Evolutionary conservation across 495 filamentous ascomycete genomes (phyloP), one percentile per base, ranked within the genome.

Genomic region (Talaromyces ruber): DNA sequence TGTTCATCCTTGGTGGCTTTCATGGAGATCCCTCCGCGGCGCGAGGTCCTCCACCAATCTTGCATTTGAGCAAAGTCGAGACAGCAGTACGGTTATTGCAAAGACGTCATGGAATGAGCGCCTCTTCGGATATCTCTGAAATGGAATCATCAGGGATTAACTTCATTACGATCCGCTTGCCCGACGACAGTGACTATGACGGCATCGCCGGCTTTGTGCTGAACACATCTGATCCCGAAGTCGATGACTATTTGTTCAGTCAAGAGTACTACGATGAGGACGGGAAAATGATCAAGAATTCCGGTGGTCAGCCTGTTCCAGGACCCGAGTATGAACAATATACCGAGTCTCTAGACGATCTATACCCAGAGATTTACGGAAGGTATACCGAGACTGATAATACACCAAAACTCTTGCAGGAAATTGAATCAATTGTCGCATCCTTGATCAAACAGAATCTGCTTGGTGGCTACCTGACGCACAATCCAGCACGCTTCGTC

Each of bases 401-500:
- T 66, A 66, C 79, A 50, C 70, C 76, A 45, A 76, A 84, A 14
- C 73, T 84, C 45, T 77, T 87, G 68, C 73, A 82, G 1, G 87
- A 88, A 64, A 79, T 96, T n/a, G 94, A 97, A 72, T 84, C 81
- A 2, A 85, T 91, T 3, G 77, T 95, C 9, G 82, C 89, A 1
- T 88, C 87, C 1, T 76, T 97, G 6, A 81, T 96, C 16, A 85
- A 87, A 28, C 91, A 96, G 71, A 88, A 87, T 7, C 76, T 97
- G n/a, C 80, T 97, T 57, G 86, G 87, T 61, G 94, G 94, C 5
- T 98, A 93, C 65, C 81, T 97, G 24, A 89, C 89, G 11, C 89
- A 94, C 65, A 76, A 81, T 32, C 86, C 86, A 65, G 81, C 79
- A 28, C 84, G 86, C 21, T 95, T 96, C 63, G 92, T 91, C 4